Conservation (phyloP, 2,329 filamentous ascomycete genomes). For the Exophiala xenobiotica region DNA sequence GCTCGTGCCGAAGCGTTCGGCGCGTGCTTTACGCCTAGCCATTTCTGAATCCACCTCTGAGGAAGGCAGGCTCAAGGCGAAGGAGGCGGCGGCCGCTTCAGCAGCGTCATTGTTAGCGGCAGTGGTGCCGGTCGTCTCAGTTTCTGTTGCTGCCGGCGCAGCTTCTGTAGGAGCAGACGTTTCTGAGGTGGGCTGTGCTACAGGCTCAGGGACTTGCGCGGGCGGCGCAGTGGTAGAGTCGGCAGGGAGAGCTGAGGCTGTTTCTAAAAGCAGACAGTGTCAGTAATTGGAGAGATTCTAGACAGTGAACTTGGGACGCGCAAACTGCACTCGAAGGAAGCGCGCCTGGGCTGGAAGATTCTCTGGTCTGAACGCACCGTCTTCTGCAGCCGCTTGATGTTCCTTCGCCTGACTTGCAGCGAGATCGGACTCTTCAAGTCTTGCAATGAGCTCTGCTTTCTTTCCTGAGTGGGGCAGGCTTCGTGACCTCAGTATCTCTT, state of each 20-base stretch:
- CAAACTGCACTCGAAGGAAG: too few relatives aligned
- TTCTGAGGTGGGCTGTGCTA: neutral
- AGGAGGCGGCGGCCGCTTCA: conserved; percentile 32
- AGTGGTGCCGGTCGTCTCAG: conserved; percentile 13
- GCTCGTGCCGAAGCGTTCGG: conserved; percentile 46
- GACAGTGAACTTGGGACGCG: too few relatives aligned
- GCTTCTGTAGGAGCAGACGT: conserved; percentile 29
- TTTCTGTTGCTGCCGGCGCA: conserved; percentile 12
- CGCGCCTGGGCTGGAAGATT: too few relatives aligned
- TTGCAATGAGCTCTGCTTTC: conserved; percentile 51
- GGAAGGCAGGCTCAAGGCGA: conserved; percentile 42
- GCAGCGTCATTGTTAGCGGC: conserved; percentile 23
- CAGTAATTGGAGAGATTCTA: too few relatives aligned
- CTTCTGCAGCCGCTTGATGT: conserved; percentile 23
- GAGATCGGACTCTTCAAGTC: conserved; percentile 49
- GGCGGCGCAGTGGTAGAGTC: conserved; percentile 35
- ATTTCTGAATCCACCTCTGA: conserved; percentile 48
- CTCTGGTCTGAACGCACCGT: conserved; percentile 15
- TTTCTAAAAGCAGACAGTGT: conserved; percentile 5
- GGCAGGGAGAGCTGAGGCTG: conserved; percentile 29
- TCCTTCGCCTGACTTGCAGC: too few relatives aligned
- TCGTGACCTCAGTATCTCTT: conserved; percentile 51
- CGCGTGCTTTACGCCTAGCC: conserved; percentile 49
- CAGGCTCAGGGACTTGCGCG: conserved; percentile 20
- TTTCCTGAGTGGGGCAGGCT: conserved; percentile 50